Percentiles rank a stretch among this genome's conserved stretches.
Conservation (phyloP, 1,284 basidiomycete species). For the Tremellales sp. region DNA sequence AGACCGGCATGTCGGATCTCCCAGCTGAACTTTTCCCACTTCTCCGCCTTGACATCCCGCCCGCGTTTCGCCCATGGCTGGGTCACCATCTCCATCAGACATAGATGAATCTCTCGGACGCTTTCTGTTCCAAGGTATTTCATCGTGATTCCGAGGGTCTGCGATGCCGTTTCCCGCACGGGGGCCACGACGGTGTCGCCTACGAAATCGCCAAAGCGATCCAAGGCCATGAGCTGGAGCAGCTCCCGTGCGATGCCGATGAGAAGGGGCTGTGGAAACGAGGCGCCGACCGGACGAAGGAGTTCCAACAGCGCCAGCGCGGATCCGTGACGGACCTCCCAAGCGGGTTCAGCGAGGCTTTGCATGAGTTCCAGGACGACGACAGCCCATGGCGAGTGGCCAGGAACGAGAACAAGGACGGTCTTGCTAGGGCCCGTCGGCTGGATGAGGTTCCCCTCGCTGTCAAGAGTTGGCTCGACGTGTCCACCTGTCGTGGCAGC, state of each 20-base stretch:
- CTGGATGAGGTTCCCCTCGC: slow-evolving; percentile 24
- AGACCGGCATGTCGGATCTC: slow-evolving; percentile 96
- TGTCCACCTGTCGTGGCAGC: slow-evolving; percentile 33
- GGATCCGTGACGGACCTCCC: slow-evolving; percentile 94
- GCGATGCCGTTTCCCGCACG: slow-evolving; percentile 92
- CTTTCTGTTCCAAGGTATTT: slow-evolving; percentile 77
- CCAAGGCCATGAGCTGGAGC: slow-evolving; percentile 87
- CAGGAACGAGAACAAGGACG: slow-evolving; percentile 50
- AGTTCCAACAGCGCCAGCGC: slow-evolving; percentile 88
- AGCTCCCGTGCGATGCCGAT: slow-evolving; percentile 72
- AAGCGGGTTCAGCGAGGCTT: slow-evolving; percentile 76
- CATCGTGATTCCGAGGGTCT: slow-evolving; percentile 85
- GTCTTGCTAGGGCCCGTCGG: slow-evolving; percentile 14
- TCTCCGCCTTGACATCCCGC: slow-evolving; percentile 46
- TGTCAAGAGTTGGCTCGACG: slow-evolving; percentile 34
- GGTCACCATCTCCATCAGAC: slow-evolving; percentile 88
- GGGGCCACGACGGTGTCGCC: slow-evolving; percentile 96
- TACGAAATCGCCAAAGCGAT: slow-evolving; percentile 96
- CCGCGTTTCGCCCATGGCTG: slow-evolving; percentile 62
- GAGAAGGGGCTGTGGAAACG: slow-evolving; percentile 57
- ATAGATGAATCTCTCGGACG: slow-evolving; percentile 72
- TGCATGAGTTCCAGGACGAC: slow-evolving; percentile 77
- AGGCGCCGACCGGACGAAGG: slow-evolving; percentile 65
- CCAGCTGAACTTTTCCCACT: slow-evolving; percentile 70
- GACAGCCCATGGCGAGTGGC: slow-evolving; percentile 85